Conservation (phyloP, 148 eudicot species). For the Simmondsia chinensis region DNA sequence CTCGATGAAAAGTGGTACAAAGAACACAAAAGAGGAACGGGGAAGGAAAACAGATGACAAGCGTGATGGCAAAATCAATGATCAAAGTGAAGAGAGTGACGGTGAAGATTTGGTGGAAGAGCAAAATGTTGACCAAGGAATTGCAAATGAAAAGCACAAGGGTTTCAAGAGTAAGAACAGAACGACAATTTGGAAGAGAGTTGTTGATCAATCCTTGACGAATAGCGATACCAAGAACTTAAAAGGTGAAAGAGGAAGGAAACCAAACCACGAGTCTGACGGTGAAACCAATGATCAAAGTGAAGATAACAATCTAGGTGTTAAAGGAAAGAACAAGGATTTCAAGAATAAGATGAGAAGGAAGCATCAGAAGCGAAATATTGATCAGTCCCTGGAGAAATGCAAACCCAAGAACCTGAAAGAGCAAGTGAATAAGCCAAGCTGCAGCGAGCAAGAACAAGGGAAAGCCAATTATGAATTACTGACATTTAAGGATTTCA, state of each 20-base stretch:
- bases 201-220: background rate
- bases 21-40: background rate
- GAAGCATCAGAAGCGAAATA: no score
- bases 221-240: background rate
- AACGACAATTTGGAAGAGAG: background rate
- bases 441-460: slow-evolving; percentile 7
- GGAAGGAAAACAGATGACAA: background rate
- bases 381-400: no score
- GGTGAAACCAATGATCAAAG: no score
- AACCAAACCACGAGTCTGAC: no score
- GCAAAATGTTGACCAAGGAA: no score
- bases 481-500: slow-evolving; percentile 35
- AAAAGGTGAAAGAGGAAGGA: no score
- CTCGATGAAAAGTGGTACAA: slow-evolving; percentile 6
- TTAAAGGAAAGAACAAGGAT: no score
- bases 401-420: no score
- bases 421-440: no score
- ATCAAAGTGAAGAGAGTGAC: background rate
- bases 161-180: background rate
- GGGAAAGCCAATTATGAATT: background rate
- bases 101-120: no score
- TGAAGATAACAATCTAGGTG: no score
- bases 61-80: background rate
- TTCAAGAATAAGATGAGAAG: no score
- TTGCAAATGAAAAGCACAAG: background rate